phyloP scores from a whole-genome alignment of 768 basidiomycete genomes.

The Hirschioporus abietinus region DNA sequence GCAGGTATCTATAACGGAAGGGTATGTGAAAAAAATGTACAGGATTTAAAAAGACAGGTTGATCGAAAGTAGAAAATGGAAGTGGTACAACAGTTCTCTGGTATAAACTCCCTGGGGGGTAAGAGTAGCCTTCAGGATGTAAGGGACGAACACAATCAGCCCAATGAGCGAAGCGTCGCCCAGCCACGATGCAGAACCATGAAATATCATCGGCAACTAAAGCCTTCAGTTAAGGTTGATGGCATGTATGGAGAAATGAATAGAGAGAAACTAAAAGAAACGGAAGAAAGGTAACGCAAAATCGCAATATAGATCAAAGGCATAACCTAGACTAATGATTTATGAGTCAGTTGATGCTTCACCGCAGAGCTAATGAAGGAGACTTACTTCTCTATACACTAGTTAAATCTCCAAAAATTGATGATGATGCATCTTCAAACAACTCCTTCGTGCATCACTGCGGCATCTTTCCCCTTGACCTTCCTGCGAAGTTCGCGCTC shows the following conservation, averaged over 20 bases:
- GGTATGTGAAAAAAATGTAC: no score
- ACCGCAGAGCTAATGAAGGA: no score
- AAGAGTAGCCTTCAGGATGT: neutral
- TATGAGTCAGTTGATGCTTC: no score
- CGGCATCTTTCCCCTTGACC: neutral
- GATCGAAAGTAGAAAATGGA: no score
- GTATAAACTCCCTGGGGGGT: neutral
- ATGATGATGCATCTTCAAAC: neutral
- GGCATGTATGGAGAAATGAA: no score
- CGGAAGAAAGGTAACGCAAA: no score
- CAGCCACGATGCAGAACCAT: neutral
- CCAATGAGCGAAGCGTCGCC: neutral
- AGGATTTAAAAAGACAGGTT: no score
- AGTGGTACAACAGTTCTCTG: neutral
- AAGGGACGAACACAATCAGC: neutral
- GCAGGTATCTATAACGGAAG: no score
- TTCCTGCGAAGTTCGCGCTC: neutral
- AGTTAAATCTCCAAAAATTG: neutral
- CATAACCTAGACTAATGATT: no score
- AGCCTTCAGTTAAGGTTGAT: neutral
- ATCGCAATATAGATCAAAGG: no score
- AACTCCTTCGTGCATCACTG: neutral
- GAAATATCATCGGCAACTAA: neutral
- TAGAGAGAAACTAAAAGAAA: no score
- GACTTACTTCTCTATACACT: neutral